Percentiles rank a stretch among this genome's conserved stretches.
Evolutionary conservation across 768 basidiomycete species (phyloP).

Genomic region (Tulasnella sp.): DNA sequence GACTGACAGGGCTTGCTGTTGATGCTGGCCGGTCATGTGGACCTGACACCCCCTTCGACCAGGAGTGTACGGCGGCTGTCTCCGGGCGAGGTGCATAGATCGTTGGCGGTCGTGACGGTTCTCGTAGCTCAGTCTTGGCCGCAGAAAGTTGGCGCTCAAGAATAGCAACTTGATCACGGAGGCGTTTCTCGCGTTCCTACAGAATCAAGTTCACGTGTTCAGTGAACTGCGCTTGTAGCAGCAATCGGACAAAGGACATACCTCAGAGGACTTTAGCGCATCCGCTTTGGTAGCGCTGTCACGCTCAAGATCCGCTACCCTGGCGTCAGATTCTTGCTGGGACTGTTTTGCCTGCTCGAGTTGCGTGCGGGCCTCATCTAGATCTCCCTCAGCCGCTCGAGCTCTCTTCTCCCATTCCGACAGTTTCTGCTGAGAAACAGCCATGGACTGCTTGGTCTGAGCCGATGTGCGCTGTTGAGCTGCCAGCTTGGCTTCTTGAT

Average conservation of each 20-base stretch:
- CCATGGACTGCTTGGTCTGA: conserved; percentile 50
- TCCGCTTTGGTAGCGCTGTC: conserved; percentile 56
- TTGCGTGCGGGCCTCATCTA: conserved; percentile 48
- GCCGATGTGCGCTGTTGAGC: conserved; percentile 52
- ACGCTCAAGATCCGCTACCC: conserved; percentile 51
- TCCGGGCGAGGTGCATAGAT: conserved; percentile 11
- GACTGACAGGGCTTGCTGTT: conserved; percentile 1
- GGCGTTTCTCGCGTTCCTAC: conserved; percentile 61
- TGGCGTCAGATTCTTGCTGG: no score
- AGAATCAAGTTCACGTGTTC: conserved; percentile 13
- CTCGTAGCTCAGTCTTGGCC: conserved; percentile 49
- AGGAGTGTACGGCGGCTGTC: background rate
- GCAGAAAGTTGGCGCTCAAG: conserved; percentile 51
- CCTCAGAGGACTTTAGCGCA: conserved; percentile 37
- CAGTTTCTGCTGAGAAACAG: conserved; percentile 66
- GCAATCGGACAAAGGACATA: conserved; percentile 25
- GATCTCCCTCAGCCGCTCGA: conserved; percentile 54
- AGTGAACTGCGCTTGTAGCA: background rate
- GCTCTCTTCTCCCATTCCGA: conserved; percentile 74
- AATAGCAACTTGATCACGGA: conserved; percentile 52
- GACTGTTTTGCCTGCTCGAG: conserved; percentile 49
- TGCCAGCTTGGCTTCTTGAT: conserved; percentile 51
- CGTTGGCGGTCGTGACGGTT: conserved; percentile 24
- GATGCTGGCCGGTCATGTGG: background rate
- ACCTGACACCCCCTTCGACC: background rate